These are phyloP conservation scores for Clarireedia paspali DNA, from an alignment of 2,329 filamentous ascomycete genomes.

Conservation along the genomic window DNA sequence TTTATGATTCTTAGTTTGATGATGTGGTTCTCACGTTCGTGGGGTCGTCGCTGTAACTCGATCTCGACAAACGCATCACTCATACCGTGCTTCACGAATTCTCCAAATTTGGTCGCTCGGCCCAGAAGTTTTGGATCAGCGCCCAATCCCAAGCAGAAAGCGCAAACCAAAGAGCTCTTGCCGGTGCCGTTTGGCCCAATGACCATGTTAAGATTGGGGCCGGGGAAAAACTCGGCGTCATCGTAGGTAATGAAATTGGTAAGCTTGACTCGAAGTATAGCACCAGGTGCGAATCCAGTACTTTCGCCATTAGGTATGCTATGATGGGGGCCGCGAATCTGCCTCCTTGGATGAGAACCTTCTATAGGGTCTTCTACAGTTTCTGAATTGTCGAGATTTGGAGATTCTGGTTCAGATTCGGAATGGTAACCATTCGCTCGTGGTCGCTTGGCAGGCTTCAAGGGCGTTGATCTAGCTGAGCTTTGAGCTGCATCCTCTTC, in stretches of 20 bases:
- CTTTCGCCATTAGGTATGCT: constrained; percentile 1
- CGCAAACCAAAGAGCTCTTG: constrained; percentile 95
- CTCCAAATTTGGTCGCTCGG: constrained; percentile 73
- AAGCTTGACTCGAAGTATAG: constrained; percentile 81
- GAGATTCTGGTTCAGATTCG: constrained; percentile 9
- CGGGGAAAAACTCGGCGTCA: constrained; percentile 81
- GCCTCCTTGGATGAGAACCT: not conserved
- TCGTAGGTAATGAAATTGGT: constrained; percentile 94
- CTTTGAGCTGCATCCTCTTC: constrained; percentile 16
- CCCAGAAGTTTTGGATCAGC: constrained; percentile 77
- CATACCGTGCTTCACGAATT: constrained; percentile 89
- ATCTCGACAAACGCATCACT: constrained; percentile 78
- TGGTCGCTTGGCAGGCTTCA: constrained; percentile 20
- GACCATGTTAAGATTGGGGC: constrained; percentile 94
- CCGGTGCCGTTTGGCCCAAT: constrained; percentile 98
- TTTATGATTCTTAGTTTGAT: constrained; percentile 70
- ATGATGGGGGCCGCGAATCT: not conserved
- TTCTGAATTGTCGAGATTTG: constrained; percentile 7
- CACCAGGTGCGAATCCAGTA: constrained; percentile 48
- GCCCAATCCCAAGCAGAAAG: constrained; percentile 87
- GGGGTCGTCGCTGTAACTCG: constrained; percentile 64
- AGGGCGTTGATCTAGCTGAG: constrained; percentile 15
- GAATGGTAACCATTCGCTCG: constrained; percentile 17
- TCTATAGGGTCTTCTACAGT: not conserved
- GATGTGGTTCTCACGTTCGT: constrained; percentile 58